Percentiles rank a stretch among this genome's conserved stretches.
These are phyloP conservation scores for Cephalotrichum gorgonifer DNA, from an alignment of 2,329 filamentous ascomycete species.

Conservation along the genomic window DNA sequence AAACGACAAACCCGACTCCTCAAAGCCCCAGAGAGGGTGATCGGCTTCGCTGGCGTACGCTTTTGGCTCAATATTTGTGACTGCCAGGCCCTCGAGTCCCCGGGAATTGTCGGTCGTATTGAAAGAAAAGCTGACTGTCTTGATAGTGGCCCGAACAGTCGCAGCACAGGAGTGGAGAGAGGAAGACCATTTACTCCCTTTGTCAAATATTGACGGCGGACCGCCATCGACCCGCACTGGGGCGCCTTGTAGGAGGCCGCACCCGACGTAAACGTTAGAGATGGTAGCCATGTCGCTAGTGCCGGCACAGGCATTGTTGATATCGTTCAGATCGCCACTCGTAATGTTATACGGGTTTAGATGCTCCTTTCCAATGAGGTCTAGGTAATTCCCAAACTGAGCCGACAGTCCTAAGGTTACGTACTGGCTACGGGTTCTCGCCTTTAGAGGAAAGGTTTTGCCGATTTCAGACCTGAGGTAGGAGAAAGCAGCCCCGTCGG, in stretches of 20 bases:
- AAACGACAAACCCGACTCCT: constrained; percentile 12
- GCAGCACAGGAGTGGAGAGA: constrained; percentile 33
- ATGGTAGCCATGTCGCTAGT: constrained; percentile 24
- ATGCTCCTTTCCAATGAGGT: constrained; percentile 5
- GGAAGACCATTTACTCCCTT: constrained; percentile 27
- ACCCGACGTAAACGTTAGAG: constrained; percentile 27
- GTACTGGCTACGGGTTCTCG: no score
- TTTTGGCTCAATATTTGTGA: constrained; percentile 24
- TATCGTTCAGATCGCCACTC: constrained; percentile 14
- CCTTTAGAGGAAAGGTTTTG: constrained; percentile 19
- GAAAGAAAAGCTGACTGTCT: constrained; percentile 29
- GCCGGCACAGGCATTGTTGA: constrained; percentile 15
- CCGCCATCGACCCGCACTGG: constrained; percentile 23
- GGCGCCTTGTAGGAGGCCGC: constrained; percentile 28
- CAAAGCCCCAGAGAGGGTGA: constrained; percentile 21
- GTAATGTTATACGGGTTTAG: constrained; percentile 20
- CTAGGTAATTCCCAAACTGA: constrained; percentile 5
- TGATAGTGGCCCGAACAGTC: constrained; percentile 29
- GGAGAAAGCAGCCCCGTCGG: constrained; percentile 13
- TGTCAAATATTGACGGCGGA: constrained; percentile 23
- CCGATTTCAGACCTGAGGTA: constrained; percentile 25
- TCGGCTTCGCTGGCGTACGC: constrained; percentile 18
- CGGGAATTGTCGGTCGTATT: constrained; percentile 23
- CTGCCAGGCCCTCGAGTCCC: constrained; percentile 18
- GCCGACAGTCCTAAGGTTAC: no score